phyloP scores from a whole-genome alignment of 2,329 filamentous ascomycete genomes.

The Thermoascus crustaceus region DNA sequence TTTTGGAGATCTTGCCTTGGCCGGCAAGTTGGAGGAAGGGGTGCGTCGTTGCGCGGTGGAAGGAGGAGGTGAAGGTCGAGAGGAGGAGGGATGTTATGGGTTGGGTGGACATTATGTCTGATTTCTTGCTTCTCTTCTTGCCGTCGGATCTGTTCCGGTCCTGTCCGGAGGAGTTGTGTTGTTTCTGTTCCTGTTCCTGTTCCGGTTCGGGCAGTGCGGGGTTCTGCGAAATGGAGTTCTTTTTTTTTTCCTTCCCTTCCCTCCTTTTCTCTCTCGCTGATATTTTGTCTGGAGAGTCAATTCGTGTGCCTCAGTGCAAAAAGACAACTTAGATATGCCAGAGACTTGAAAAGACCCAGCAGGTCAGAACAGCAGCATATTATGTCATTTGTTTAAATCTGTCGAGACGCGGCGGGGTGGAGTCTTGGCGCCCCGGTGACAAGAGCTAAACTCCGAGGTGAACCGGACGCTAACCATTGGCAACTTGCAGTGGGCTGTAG shows the following conservation, averaged over 20 bases:
- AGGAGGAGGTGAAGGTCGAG: constrained; percentile 38
- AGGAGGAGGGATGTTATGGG: constrained; percentile 53
- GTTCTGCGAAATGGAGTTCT: background rate
- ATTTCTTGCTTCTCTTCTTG: background rate
- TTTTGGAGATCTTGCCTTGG: constrained; percentile 50
- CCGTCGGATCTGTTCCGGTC: background rate
- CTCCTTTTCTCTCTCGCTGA: constrained; percentile 1
- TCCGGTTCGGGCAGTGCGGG: no score
- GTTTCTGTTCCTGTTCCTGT: no score
- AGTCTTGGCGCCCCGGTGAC: no score
- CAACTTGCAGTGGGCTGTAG: no score
- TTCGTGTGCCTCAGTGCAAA: background rate
- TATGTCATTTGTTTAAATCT: no score
- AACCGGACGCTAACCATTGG: no score
- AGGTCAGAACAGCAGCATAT: no score
- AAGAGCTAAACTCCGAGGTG: no score
- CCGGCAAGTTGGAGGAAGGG: constrained; percentile 60
- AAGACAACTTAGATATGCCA: no score
- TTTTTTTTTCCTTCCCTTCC: background rate
- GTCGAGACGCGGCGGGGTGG: no score
- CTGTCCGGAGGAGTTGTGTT: background rate
- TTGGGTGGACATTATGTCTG: constrained; percentile 20
- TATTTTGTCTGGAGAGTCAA: background rate
- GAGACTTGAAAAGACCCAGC: no score
- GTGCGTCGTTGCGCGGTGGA: constrained; percentile 53